Conservation (phyloP, 306 rosid species). For the Macrotyloma uniflorum region DNA sequence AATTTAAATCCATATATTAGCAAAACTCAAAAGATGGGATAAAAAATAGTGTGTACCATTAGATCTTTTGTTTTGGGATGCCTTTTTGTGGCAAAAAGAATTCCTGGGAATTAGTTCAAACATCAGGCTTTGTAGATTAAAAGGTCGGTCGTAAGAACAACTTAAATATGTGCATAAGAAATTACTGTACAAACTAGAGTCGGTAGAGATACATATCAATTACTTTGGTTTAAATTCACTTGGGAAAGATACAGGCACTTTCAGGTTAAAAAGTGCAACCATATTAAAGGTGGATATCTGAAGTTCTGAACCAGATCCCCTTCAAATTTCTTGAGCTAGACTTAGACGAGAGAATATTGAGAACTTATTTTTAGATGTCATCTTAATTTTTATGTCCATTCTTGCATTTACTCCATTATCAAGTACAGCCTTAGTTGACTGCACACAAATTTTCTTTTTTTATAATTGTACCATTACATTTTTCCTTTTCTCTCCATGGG, state of each 20-base stretch:
- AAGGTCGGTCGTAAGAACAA: conserved; percentile 25
- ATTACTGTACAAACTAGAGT: conserved; percentile 10
- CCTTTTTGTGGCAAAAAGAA: conserved; percentile 72
- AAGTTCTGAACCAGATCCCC: conserved; percentile 1
- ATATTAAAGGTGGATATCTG: neutral
- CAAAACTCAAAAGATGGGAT: neutral
- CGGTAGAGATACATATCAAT: conserved; percentile 4
- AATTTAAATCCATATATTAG: conserved; percentile 20
- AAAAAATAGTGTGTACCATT: conserved; percentile 57
- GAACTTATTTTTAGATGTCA: conserved; percentile 18
- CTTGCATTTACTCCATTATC: conserved; percentile 16
- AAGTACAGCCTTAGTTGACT: neutral
- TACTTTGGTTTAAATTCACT: conserved; percentile 7
- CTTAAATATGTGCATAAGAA: conserved; percentile 28
- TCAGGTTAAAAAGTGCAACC: neutral
- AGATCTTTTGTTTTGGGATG: conserved; percentile 87
- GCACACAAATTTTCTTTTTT: neutral
- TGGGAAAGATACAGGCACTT: conserved; percentile 4
- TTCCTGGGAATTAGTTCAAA: conserved; percentile 59
- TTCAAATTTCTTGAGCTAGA: neutral
- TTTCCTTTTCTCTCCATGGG: conserved; percentile 1
- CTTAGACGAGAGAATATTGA: conserved; percentile 7
- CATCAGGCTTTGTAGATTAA: conserved; percentile 32
- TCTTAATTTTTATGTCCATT: neutral
- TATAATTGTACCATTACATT: neutral